These are phyloP conservation scores for Backusella liffmaniae DNA, from an alignment of 192 early-diverging fungal genomes.

Conservation along the genomic window DNA sequence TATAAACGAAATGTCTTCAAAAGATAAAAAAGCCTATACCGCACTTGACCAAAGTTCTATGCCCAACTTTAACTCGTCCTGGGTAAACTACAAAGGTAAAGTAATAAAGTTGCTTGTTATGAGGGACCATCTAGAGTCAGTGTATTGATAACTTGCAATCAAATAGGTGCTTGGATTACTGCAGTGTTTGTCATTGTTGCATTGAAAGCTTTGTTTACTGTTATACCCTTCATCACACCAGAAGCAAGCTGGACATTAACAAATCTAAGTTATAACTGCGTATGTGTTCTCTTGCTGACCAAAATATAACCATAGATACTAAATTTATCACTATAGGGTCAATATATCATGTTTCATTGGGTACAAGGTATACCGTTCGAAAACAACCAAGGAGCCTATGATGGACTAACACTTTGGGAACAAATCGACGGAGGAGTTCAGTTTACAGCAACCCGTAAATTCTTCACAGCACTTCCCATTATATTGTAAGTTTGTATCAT, in stretches of 20 bases:
- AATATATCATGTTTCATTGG: slow-evolving; percentile 98
- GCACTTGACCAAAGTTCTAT: slow-evolving; percentile 53
- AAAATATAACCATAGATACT: neutral
- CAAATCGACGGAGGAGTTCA: slow-evolving; percentile 98
- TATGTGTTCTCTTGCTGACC: slow-evolving; percentile 32
- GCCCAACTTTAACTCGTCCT: slow-evolving; percentile 61
- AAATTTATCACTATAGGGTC: slow-evolving; percentile 53
- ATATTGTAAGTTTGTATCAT: slow-evolving; percentile 69
- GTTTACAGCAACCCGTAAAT: slow-evolving; percentile 98
- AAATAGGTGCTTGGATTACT: slow-evolving; percentile 88
- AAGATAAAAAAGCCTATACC: slow-evolving; percentile 12
- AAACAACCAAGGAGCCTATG: slow-evolving; percentile 90
- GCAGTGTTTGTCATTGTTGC: slow-evolving; percentile 81
- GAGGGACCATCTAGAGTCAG: neutral
- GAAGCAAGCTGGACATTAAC: slow-evolving; percentile 98
- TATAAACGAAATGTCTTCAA: neutral
- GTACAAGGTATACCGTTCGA: slow-evolving; percentile 95
- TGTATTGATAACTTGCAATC: neutral
- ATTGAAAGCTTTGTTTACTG: slow-evolving; percentile 74
- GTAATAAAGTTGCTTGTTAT: neutral
- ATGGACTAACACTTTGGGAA: slow-evolving; percentile 96
- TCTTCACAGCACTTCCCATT: slow-evolving; percentile 92
- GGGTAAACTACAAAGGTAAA: slow-evolving; percentile 61
- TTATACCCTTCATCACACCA: slow-evolving; percentile 86
- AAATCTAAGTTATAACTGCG: slow-evolving; percentile 86